phyloP scores from a whole-genome alignment of 805 yeast genomes.

The Novakomyces olei region DNA sequence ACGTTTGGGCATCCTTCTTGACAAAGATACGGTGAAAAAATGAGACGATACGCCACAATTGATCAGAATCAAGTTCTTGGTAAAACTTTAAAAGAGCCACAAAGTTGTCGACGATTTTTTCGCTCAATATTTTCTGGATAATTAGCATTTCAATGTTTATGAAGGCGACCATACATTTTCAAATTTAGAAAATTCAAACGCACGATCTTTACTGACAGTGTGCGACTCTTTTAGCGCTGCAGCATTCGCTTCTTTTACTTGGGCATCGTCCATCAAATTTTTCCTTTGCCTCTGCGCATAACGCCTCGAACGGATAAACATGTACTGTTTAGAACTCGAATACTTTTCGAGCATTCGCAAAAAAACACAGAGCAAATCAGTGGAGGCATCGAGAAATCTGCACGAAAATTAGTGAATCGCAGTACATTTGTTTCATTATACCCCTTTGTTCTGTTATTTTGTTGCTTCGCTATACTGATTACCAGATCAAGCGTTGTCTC shows the following conservation, averaged over 20 bases:
- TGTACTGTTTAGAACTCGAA: constrained; percentile 31
- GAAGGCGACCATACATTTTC: constrained; percentile 30
- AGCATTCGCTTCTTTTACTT: constrained; percentile 6
- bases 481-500: constrained; percentile 35
- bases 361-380: constrained; percentile 42
- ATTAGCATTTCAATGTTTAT: too few species aligned
- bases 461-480: constrained; percentile 38
- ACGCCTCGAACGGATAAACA: constrained; percentile 27
- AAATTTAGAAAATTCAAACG: constrained; percentile 24
- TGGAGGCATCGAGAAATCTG: constrained; percentile 33
- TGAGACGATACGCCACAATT: constrained; percentile 39
- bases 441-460: too few species aligned
- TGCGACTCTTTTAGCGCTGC: constrained; percentile 13
- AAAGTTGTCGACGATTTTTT: constrained; percentile 41
- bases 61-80: constrained; percentile 36
- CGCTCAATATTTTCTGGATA: too few species aligned
- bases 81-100: constrained; percentile 38
- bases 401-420: constrained; percentile 35
- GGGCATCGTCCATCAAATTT: constrained; percentile 16
- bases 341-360: constrained; percentile 47
- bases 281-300: constrained; percentile 14
- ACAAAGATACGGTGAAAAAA: constrained; percentile 54
- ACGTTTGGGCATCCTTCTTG: constrained; percentile 33
- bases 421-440: too few species aligned
- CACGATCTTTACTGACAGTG: constrained; percentile 22